Percentiles rank a stretch among this genome's conserved stretches.
Conservation (phyloP, 306 rosid genomes). For the Gleditsia sinensis region DNA sequence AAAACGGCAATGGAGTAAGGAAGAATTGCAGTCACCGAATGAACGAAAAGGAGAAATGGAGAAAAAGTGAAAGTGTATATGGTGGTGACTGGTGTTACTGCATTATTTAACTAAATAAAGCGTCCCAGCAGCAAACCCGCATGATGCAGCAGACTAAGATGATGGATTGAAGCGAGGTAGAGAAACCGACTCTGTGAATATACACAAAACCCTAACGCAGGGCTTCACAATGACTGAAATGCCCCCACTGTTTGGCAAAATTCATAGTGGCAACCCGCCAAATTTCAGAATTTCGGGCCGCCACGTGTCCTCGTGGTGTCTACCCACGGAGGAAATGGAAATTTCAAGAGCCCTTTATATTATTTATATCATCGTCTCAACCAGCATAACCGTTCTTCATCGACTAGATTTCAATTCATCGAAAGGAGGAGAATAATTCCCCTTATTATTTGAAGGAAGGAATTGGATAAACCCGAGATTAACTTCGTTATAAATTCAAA, state of each 20-base stretch:
- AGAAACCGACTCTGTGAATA: conserved; percentile 41
- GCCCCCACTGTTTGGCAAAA: conserved; percentile 17
- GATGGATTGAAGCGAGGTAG: neutral
- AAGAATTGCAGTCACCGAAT: conserved; percentile 22
- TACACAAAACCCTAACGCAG: conserved; percentile 42
- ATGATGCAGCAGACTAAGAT: neutral
- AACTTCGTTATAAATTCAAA: too few species aligned
- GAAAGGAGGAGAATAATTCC: too few species aligned
- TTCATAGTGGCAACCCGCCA: conserved; percentile 29
- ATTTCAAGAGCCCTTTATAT: conserved; percentile 36
- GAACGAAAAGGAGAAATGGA: conserved; percentile 5
- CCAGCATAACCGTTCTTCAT: too few species aligned
- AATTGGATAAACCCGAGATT: too few species aligned
- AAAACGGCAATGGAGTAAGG: conserved; percentile 4
- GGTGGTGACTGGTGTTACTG: neutral
- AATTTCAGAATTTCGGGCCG: neutral
- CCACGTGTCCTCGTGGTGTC: conserved; percentile 51
- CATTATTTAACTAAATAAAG: neutral
- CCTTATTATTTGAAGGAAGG: too few species aligned
- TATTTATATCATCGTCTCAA: too few species aligned
- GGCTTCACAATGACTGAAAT: conserved; percentile 33
- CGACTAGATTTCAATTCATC: too few species aligned
- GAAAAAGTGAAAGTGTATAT: neutral
- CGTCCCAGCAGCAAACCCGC: neutral
- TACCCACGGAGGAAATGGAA: conserved; percentile 19